phyloP scores from a whole-genome alignment of 352 stramenopile species.

The Globisporangium cederbergense region DNA sequence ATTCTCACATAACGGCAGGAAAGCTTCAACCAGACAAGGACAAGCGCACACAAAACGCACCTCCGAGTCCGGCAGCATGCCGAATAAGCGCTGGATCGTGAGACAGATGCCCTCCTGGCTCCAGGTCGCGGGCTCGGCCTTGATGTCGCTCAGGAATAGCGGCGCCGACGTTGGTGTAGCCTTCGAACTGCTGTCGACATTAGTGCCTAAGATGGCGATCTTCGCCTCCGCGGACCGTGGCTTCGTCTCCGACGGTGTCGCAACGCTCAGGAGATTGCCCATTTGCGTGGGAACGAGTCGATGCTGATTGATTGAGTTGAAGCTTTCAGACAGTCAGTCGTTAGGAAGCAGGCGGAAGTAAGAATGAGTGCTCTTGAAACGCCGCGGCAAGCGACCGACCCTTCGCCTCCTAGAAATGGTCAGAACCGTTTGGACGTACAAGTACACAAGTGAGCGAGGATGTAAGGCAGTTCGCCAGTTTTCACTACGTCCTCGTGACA shows the following conservation, averaged over 20 bases:
- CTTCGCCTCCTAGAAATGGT: neutral
- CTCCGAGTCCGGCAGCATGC: slow-evolving; percentile 50
- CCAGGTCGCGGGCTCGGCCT: slow-evolving; percentile 42
- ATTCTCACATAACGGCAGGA: neutral
- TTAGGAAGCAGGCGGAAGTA: neutral
- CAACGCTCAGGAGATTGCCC: slow-evolving; percentile 16
- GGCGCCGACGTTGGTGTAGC: slow-evolving; percentile 15
- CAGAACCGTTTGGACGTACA: neutral
- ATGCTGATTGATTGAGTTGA: neutral
- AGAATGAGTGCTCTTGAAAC: slow-evolving; percentile 1
- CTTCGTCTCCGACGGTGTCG: neutral
- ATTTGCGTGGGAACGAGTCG: neutral
- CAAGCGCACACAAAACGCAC: slow-evolving; percentile 12
- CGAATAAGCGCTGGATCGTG: slow-evolving; percentile 56
- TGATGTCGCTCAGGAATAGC: slow-evolving; percentile 56
- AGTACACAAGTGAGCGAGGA: neutral
- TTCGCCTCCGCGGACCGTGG: neutral
- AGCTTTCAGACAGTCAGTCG: neutral
- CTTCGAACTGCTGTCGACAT: neutral
- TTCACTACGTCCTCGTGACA: neutral
- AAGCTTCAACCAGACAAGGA: neutral
- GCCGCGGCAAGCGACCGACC: neutral
- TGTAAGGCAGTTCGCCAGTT: neutral
- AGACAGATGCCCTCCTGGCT: slow-evolving; percentile 46
- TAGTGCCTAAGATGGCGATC: neutral